These are phyloP conservation scores for Leccinum uliginosum DNA, from an alignment of 768 basidiomycete genomes.

Conservation along the genomic window DNA sequence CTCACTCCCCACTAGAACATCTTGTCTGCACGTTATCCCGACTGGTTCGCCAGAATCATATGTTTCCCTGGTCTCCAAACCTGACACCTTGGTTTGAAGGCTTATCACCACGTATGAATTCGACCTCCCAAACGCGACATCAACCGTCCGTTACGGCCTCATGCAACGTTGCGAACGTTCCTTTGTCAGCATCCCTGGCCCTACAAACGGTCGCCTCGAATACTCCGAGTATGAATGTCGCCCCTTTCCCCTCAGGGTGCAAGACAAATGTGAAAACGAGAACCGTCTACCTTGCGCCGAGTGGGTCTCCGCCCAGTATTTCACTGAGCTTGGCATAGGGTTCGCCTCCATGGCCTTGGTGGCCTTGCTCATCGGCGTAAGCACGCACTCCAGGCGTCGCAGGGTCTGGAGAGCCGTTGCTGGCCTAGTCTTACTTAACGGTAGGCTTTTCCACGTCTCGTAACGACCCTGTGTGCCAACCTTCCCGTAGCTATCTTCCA, in stretches of 20 bases:
- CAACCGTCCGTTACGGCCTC: slow-evolving; percentile 58
- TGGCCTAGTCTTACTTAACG: slow-evolving; percentile 57
- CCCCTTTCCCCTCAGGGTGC: slow-evolving; percentile 54
- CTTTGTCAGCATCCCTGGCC: slow-evolving; percentile 43
- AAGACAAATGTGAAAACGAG: slow-evolving; percentile 45
- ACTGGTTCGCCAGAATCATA: slow-evolving; percentile 50
- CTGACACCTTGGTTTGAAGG: slow-evolving; percentile 35
- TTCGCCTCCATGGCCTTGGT: slow-evolving; percentile 56
- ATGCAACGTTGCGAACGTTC: slow-evolving; percentile 51
- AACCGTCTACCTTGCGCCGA: slow-evolving; percentile 57
- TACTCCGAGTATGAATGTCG: slow-evolving; percentile 62
- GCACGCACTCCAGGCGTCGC: slow-evolving; percentile 66
- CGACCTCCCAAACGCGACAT: slow-evolving; percentile 43
- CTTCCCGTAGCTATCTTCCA: slow-evolving; percentile 48
- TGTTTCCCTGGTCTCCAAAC: slow-evolving; percentile 13
- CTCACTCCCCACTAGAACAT: slow-evolving; percentile 45
- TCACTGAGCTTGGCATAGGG: slow-evolving; percentile 59
- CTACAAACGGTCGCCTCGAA: slow-evolving; percentile 38
- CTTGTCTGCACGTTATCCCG: slow-evolving; percentile 49
- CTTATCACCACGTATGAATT: slow-evolving; percentile 32
- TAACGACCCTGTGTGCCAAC: neutral
- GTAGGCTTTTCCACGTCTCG: slow-evolving; percentile 28
- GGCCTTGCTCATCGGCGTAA: slow-evolving; percentile 63
- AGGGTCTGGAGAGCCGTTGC: slow-evolving; percentile 76
- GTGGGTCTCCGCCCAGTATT: slow-evolving; percentile 70